phyloP scores from a whole-genome alignment of 140 eudicot genomes.

The Stevia rebaudiana region DNA sequence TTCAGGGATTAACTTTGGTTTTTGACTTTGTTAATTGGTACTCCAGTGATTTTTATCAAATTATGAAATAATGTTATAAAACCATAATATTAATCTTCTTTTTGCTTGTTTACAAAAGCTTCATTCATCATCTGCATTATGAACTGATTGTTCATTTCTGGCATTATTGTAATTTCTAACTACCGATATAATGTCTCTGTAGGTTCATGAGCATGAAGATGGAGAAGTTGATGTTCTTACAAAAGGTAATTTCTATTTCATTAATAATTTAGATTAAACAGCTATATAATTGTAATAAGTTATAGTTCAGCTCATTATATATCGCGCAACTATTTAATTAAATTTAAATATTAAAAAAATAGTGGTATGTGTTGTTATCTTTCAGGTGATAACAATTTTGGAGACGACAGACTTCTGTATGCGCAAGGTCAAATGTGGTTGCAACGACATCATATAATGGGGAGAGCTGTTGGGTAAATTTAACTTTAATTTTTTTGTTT shows the following conservation, averaged over 20 bases:
- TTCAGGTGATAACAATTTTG: slow-evolving; percentile 75
- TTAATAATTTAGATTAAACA: not conserved
- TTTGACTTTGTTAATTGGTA: slow-evolving; percentile 9
- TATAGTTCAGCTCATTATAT: not conserved
- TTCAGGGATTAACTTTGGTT: slow-evolving; percentile 9
- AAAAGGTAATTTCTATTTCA: slow-evolving; percentile 49
- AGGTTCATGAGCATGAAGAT: slow-evolving; percentile 85
- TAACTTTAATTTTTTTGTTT: not conserved
- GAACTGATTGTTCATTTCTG: not conserved
- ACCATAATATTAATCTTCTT: not conserved
- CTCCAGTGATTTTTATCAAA: not conserved
- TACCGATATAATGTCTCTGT: not conserved
- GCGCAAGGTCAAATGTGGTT: slow-evolving; percentile 89
- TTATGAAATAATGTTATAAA: not conserved
- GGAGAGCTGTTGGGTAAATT: slow-evolving; percentile 91
- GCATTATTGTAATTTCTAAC: not conserved
- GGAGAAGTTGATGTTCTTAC: slow-evolving; percentile 90
- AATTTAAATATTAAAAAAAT: not conserved
- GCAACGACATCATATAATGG: slow-evolving; percentile 79
- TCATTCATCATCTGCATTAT: slow-evolving; percentile 7
- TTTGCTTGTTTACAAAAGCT: not conserved
- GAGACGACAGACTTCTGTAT: slow-evolving; percentile 75
- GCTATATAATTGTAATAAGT: not conserved
- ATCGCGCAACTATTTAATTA: not conserved
- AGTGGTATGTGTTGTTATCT: slow-evolving; percentile 3